Evolutionary conservation across 331 rosid species (phyloP).

Genomic region (Phaseolus coccineus): DNA sequence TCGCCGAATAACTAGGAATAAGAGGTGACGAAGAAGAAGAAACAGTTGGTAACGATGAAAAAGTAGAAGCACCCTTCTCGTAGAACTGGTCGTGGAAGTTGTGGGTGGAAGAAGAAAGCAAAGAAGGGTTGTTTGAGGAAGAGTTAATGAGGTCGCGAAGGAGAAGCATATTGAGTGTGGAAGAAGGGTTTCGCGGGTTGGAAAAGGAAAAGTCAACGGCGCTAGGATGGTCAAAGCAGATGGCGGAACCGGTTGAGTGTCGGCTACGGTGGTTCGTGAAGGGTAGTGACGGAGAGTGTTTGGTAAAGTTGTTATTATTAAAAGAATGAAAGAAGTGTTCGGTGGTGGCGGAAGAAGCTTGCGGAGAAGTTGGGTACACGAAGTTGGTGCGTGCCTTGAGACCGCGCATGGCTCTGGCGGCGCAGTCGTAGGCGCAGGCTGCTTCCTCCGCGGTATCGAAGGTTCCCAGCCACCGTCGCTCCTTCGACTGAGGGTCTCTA

Average conservation of each 20-base stretch:
- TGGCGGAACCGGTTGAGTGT: conserved; percentile 21
- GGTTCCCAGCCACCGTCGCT: conserved; percentile 94
- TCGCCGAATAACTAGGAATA: conserved; percentile 28
- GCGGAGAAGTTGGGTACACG: conserved; percentile 61
- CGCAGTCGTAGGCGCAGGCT: conserved; percentile 93
- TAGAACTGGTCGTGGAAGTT: neutral
- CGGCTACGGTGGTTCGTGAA: conserved; percentile 8
- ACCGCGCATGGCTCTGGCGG: conserved; percentile 96
- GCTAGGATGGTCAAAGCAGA: conserved; percentile 36
- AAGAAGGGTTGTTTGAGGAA: conserved; percentile 44
- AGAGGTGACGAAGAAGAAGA: neutral
- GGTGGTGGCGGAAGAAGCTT: conserved; percentile 37
- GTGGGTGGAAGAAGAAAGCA: neutral
- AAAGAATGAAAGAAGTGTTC: conserved; percentile 48
- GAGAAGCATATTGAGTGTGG: conserved; percentile 61
- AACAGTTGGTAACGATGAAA: neutral
- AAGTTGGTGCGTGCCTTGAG: conserved; percentile 88
- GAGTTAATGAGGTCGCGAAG: conserved; percentile 56
- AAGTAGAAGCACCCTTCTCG: neutral
- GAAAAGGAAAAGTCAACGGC: conserved; percentile 24
- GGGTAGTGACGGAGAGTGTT: conserved; percentile 45
- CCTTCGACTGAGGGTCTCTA: conserved; percentile 88
- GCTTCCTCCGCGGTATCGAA: conserved; percentile 99
- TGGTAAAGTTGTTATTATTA: conserved; percentile 38
- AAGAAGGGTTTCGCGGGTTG: conserved; percentile 28